Evolutionary conservation across 78 protist species (phyloP).

Genomic region (Tieghemostelium lacteum): DNA sequence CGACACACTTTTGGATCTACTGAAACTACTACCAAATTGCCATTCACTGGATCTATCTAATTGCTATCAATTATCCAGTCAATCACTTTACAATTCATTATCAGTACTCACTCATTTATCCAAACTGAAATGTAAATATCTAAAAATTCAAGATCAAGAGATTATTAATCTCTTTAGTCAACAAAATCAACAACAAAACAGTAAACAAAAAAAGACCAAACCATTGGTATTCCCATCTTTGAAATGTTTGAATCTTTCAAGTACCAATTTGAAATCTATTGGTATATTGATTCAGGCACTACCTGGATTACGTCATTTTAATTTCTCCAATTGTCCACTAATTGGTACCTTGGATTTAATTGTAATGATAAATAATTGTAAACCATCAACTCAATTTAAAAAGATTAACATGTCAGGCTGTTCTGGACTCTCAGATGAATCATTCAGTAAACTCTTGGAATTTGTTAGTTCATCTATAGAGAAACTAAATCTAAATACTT

Average conservation of each 20-base stretch:
- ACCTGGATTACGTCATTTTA: conserved; percentile 11
- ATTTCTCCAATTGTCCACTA: conserved; percentile 13
- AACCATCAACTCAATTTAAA: background rate
- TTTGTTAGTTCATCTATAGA: background rate
- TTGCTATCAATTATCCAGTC: too few relatives aligned
- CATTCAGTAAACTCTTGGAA: conserved; percentile 3
- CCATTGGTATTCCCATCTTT: too few relatives aligned
- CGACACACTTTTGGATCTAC: too few relatives aligned
- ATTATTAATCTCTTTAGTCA: too few relatives aligned
- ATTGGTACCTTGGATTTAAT: background rate
- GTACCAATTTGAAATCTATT: background rate
- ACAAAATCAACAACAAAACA: too few relatives aligned
- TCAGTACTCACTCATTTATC: too few relatives aligned
- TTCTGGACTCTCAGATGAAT: conserved; percentile 8
- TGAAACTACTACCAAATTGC: too few relatives aligned
- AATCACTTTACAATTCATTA: too few relatives aligned
- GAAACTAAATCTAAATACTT: background rate
- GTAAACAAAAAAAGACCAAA: too few relatives aligned
- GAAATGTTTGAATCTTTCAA: conserved; percentile 21
- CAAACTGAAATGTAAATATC: too few relatives aligned
- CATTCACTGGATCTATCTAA: too few relatives aligned
- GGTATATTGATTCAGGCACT: background rate
- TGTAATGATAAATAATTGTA: background rate
- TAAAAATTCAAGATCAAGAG: too few relatives aligned
- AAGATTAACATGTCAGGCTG: conserved; percentile 31